Evolutionary conservation across 2,329 filamentous ascomycete genomes (phyloP), one percentile per base, ranked within the genome.

Genomic region (Cladosporium colombiae): DNA sequence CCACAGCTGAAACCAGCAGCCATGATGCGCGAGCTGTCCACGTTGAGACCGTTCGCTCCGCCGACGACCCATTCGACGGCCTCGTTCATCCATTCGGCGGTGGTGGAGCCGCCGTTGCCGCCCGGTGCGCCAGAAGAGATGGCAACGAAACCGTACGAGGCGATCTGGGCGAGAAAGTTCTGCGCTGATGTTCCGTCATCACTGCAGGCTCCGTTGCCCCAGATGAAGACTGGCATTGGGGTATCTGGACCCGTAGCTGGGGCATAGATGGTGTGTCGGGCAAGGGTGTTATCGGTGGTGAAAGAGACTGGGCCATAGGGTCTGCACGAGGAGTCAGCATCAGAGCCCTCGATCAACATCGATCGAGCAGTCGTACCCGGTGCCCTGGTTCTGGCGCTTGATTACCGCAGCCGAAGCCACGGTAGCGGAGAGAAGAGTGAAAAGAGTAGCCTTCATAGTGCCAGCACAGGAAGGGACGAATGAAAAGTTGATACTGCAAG

Each of bases 141-240:
- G 27, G 63, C 70, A 0, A 74, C 37, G 59, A 69, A 69, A 13
- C 72, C 72, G 53, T 72, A 68, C 14, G 66, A 68, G 31, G 71
- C 71, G 40, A 72, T 53, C 40, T 72, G 62, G 18, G 67, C 62
- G 16, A 74, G 67, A 33, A 74, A 63, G 14, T 68, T 61, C 5
- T 31, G 53, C 52, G 69, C 66, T 6, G 60, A 57, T 13, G 64
- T 66, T 8, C 68, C 72, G 16, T 73, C 67, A 29, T 67, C 65
- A 29, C 62, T 65, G 66, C 71, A 73, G 44, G 65, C 72, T 23
- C 72, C 72, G 63, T 74, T 73, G 31, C 71, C 71, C 72, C 72
- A 74, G 29, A 71, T 62, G 5, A 74, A 49, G 1, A 73, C 71
- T 23, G 71, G 72, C 18, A 72, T 65, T 35, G 69, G 70, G 5